Conservation (phyloP, 371 early-diverging fungal genomes). For the Mucor lusitanicus region DNA sequence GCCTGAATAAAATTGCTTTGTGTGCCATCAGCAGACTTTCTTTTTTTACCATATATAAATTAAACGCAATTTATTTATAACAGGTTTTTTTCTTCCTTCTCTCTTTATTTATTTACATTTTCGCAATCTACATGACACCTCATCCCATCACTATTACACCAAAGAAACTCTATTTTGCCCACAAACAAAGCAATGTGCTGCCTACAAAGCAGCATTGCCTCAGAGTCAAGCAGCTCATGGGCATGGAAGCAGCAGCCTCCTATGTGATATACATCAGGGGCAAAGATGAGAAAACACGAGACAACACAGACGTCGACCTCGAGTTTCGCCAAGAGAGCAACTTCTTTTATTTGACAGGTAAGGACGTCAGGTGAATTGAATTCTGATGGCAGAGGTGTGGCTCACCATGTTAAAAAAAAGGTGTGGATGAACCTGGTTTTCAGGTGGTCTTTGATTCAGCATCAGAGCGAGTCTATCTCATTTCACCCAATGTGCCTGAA, state of each 20-base stretch:
- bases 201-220: conserved; percentile 37
- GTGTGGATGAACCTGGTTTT: conserved; percentile 50
- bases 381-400: neutral
- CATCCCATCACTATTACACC: conserved; percentile 16
- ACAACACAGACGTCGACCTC: conserved; percentile 50
- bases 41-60: neutral
- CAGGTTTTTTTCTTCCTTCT: neutral
- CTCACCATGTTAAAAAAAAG: conserved; percentile 1
- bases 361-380: neutral
- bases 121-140: conserved; percentile 25
- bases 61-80: conserved; percentile 5
- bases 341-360: conserved; percentile 57
- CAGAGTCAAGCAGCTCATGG: conserved; percentile 23
- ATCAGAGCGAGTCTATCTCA: conserved; percentile 33
- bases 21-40: conserved; percentile 16
- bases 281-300: conserved; percentile 29
- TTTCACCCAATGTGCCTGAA: conserved; percentile 46
- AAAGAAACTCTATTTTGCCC: neutral
- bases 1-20: neutral
- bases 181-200: conserved; percentile 3
- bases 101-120: conserved; percentile 12
- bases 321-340: conserved; percentile 58
- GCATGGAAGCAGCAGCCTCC: neutral
- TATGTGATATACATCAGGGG: conserved; percentile 36
- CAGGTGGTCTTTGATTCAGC: conserved; percentile 46